A percentile compares a stretch with the other conserved stretches of the same genome.
phyloP scores from a whole-genome alignment of 2,329 filamentous ascomycete genomes.

The Aspergillus chevalieri region DNA sequence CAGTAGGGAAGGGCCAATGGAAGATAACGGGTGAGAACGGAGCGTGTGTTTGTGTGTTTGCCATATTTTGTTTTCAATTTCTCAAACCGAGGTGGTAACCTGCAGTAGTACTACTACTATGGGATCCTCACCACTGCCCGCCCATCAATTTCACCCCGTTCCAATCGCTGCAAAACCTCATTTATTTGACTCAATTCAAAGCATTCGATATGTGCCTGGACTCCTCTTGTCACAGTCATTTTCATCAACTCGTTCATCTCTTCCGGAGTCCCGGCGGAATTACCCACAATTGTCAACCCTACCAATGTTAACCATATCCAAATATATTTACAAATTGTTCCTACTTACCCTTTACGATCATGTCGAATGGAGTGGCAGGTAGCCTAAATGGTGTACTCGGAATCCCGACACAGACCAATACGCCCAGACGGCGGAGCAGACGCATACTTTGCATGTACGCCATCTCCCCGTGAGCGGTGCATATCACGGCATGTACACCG shows the following conservation, averaged over 20 bases:
- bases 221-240: conserved; percentile 39
- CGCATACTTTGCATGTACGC: conserved; percentile 41
- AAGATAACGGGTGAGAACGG: background rate
- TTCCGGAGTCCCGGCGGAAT: conserved; percentile 39
- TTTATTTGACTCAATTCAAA: conserved; percentile 30
- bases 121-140: conserved; percentile 32
- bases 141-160: conserved; percentile 33
- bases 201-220: conserved; percentile 31
- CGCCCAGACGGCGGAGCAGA: conserved; percentile 41
- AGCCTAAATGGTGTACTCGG: conserved; percentile 40
- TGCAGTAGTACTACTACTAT: conserved; percentile 5
- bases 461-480: conserved; percentile 40
- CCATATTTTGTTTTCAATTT: background rate
- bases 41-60: background rate
- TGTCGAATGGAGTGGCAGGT: conserved; percentile 43
- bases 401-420: conserved; percentile 44
- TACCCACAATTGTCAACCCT: conserved; percentile 42
- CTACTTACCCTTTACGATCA: conserved; percentile 39
- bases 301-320: background rate
- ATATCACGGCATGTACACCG: conserved; percentile 44
- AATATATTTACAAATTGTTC: background rate
- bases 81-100: too few relatives aligned
- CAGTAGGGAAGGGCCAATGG: background rate
- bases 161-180: conserved; percentile 29
- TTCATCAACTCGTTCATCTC: conserved; percentile 44